Conservation (phyloP, 2,329 filamentous ascomycete genomes). For the Pyrenochaeta sp. region DNA sequence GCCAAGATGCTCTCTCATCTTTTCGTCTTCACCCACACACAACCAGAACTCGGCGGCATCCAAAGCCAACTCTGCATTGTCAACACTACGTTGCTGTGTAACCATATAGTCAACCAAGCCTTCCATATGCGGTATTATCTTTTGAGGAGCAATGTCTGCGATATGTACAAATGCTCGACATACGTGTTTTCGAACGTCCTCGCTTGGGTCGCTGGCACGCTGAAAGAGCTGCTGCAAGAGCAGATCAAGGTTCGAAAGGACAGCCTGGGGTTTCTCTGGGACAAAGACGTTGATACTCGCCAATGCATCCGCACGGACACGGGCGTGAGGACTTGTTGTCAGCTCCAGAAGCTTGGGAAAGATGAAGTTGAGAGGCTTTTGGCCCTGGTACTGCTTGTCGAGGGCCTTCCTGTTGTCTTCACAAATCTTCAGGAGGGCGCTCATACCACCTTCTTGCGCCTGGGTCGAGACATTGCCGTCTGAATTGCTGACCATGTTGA, state of each 20-base stretch:
- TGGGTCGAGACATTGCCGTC: slow-evolving; percentile 72
- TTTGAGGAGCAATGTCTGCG: slow-evolving; percentile 88
- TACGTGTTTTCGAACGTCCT: slow-evolving; percentile 89
- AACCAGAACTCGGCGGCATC: slow-evolving; percentile 99
- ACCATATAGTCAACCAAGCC: slow-evolving; percentile 94
- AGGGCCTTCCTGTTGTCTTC: slow-evolving; percentile 91
- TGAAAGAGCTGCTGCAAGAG: slow-evolving; percentile 85
- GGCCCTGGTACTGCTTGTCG: slow-evolving; percentile 86
- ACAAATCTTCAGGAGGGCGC: slow-evolving; percentile 91
- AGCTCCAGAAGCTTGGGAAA: slow-evolving; percentile 91
- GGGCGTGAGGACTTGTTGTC: slow-evolving; percentile 76
- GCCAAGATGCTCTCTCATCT: slow-evolving; percentile 76
- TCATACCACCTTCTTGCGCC: slow-evolving; percentile 92
- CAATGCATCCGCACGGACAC: slow-evolving; percentile 81
- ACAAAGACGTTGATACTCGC: slow-evolving; percentile 92
- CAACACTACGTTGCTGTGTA: slow-evolving; percentile 79
- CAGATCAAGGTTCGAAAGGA: slow-evolving; percentile 80
- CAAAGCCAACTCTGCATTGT: slow-evolving; percentile 88
- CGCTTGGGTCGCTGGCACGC: slow-evolving; percentile 77
- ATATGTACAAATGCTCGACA: slow-evolving; percentile 93
- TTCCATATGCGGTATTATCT: slow-evolving; percentile 85
- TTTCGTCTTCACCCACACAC: slow-evolving; percentile 85
- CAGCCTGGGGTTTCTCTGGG: slow-evolving; percentile 80
- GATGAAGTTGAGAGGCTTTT: slow-evolving; percentile 86
- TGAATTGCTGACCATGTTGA: slow-evolving; percentile 79